phyloP scores from a whole-genome alignment of 2,329 filamentous ascomycete genomes.

The Nigrospora osmanthi region DNA sequence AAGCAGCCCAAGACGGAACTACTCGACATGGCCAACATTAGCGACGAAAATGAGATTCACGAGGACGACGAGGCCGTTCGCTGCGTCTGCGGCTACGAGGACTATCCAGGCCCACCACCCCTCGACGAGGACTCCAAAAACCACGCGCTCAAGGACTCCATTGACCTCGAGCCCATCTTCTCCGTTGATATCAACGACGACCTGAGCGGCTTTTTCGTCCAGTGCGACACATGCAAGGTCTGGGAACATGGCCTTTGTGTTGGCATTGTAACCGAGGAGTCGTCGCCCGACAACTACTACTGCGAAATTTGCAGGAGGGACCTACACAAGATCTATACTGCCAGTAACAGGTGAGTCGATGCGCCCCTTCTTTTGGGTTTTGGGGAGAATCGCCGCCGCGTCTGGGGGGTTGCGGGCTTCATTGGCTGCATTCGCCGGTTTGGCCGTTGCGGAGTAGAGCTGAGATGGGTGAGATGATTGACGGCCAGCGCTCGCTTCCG shows the following conservation, averaged over 20 bases:
- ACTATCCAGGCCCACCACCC: slow-evolving; percentile 80
- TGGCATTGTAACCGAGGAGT: slow-evolving; percentile 88
- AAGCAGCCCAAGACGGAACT: slow-evolving; percentile 32
- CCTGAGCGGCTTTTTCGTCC: slow-evolving; percentile 89
- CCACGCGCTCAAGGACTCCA: slow-evolving; percentile 45
- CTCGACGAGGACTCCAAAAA: slow-evolving; percentile 45
- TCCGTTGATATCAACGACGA: slow-evolving; percentile 68
- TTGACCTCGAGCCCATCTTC: slow-evolving; percentile 49
- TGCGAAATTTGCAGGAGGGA: slow-evolving; percentile 93
- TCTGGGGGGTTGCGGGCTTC: neutral
- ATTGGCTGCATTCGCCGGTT: slow-evolving; percentile 2
- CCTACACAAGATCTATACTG: slow-evolving; percentile 75
- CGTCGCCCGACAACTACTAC: slow-evolving; percentile 88
- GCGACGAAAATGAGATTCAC: slow-evolving; percentile 66
- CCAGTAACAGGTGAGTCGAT: slow-evolving; percentile 72
- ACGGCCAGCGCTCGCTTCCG: slow-evolving; percentile 1
- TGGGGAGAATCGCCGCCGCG: neutral
- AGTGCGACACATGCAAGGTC: slow-evolving; percentile 95
- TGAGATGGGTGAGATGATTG: slow-evolving; percentile 1
- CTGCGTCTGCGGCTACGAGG: slow-evolving; percentile 89
- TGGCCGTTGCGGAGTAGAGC: slow-evolving; percentile 3
- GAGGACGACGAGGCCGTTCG: slow-evolving; percentile 92
- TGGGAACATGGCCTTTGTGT: slow-evolving; percentile 99
- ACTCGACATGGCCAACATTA: slow-evolving; percentile 38
- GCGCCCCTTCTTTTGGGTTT: neutral